Percentiles rank a stretch among this genome's conserved stretches.
phyloP scores from a whole-genome alignment of 371 early-diverging fungal genomes.

The Syncephalastrum sp. region DNA sequence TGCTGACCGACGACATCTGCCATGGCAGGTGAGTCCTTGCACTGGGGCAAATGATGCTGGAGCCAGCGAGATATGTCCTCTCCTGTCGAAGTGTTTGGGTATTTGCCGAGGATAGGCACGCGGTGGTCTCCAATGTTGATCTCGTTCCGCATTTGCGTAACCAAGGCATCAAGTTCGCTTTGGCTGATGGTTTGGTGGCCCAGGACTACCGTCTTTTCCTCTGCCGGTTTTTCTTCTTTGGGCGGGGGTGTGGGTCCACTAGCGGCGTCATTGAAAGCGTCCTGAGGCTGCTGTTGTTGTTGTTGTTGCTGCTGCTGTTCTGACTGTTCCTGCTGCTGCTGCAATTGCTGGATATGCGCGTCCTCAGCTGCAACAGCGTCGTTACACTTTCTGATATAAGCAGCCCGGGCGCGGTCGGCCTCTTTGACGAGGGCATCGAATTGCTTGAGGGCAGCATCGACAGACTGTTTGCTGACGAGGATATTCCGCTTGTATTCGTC shows the following conservation, averaged over 20 bases:
- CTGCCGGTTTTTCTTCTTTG: background rate
- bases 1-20: conserved; percentile 74
- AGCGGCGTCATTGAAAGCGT: background rate
- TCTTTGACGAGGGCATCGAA: conserved; percentile 54
- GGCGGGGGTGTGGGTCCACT: background rate
- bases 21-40: conserved; percentile 62
- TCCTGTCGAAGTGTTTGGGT: conserved; percentile 66
- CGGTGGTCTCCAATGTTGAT: conserved; percentile 64
- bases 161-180: conserved; percentile 27
- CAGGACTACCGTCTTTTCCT: conserved; percentile 11
- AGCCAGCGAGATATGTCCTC: conserved; percentile 73
- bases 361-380: conserved; percentile 54
- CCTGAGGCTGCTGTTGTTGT: background rate
- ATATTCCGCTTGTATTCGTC: conserved; percentile 58
- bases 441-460: conserved; percentile 56
- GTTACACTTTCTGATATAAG: conserved; percentile 51
- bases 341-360: conserved; percentile 4
- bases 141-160: conserved; percentile 54
- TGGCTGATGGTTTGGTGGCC: conserved; percentile 36
- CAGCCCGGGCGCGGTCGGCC: conserved; percentile 42
- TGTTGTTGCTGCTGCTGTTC: conserved; percentile 5
- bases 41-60: conserved; percentile 59
- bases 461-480: conserved; percentile 56
- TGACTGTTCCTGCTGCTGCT: conserved; percentile 1
- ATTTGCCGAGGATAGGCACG: conserved; percentile 71